A percentile compares a stretch with the other conserved stretches of the same genome.
Evolutionary conservation across 139 green algal species (phyloP).

Genomic region (Diplosphaera chodatii): DNA sequence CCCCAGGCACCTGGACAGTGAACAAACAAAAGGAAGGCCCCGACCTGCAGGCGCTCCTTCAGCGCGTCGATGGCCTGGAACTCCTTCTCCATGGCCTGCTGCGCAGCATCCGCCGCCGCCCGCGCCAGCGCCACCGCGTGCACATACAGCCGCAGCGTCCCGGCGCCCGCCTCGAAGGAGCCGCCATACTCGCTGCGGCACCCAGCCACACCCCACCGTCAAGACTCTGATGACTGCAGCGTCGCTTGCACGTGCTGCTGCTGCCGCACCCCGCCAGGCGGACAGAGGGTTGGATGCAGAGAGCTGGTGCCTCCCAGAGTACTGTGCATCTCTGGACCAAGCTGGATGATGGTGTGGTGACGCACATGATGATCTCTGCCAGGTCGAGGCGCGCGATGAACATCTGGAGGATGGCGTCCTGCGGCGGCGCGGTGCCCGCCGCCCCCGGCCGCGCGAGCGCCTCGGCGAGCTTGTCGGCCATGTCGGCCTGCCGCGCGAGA

Average conservation of each 20-base stretch:
- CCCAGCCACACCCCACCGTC: no score
- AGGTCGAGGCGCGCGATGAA: slow-evolving; percentile 1
- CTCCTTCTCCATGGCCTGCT: not conserved
- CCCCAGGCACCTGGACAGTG: no score
- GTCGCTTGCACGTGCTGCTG: no score
- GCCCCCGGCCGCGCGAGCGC: not conserved
- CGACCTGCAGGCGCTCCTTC: not conserved
- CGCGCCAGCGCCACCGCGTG: not conserved
- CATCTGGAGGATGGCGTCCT: not conserved
- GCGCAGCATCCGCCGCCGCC: not conserved
- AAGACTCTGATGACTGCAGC: no score
- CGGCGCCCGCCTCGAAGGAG: not conserved
- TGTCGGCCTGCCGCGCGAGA: not conserved
- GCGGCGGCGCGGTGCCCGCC: no score
- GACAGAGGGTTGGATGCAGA: no score
- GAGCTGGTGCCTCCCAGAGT: no score
- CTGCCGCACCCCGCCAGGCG: no score
- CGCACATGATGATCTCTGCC: not conserved
- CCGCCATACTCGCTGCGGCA: not conserved
- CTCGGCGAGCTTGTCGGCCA: not conserved
- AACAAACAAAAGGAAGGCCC: no score
- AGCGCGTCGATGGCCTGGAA: not conserved
- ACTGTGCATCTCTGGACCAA: no score
- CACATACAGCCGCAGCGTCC: not conserved
- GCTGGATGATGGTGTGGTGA: no score